phyloP scores from a whole-genome alignment of 306 rosid species.

The Vigna reflexopilosa region DNA sequence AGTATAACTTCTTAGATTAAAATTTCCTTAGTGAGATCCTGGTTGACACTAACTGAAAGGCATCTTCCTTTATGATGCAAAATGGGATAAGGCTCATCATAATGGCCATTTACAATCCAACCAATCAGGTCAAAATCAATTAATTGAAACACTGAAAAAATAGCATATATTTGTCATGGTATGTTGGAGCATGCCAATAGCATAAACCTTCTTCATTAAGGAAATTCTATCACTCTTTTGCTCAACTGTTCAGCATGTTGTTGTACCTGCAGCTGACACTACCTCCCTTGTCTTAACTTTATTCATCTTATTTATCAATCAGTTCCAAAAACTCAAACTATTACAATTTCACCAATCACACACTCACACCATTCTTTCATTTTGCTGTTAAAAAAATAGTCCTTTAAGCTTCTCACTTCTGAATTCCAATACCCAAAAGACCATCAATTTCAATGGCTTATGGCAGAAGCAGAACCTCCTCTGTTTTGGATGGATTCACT shows the following conservation, averaged over 20 bases:
- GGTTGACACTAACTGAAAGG: neutral
- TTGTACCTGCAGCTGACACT: slow-evolving; percentile 24
- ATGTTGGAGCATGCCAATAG: slow-evolving; percentile 6
- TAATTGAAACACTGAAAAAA: slow-evolving; percentile 1
- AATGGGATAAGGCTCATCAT: slow-evolving; percentile 11
- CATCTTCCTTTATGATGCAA: slow-evolving; percentile 16
- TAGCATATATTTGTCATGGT: neutral
- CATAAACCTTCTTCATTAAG: slow-evolving; percentile 24
- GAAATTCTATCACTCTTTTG: slow-evolving; percentile 13
- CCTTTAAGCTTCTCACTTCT: neutral
- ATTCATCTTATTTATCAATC: neutral
- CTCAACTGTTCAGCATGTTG: slow-evolving; percentile 7
- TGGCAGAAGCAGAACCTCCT: slow-evolving; percentile 53
- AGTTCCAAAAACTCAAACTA: slow-evolving; percentile 12
- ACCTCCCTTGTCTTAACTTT: neutral
- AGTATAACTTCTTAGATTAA: no score
- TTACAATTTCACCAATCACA: neutral
- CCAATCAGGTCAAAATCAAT: slow-evolving; percentile 32
- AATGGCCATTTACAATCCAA: slow-evolving; percentile 22
- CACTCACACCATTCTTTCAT: neutral
- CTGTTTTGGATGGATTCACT: slow-evolving; percentile 68
- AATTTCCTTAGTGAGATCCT: no score
- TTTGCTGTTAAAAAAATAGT: slow-evolving; percentile 15
- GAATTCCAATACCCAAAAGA: slow-evolving; percentile 30
- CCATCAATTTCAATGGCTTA: slow-evolving; percentile 51